A percentile compares a stretch with the other conserved stretches of the same genome.
Conservation (phyloP, 176 grass and related monocot genomes). For the Zea luxurians region DNA sequence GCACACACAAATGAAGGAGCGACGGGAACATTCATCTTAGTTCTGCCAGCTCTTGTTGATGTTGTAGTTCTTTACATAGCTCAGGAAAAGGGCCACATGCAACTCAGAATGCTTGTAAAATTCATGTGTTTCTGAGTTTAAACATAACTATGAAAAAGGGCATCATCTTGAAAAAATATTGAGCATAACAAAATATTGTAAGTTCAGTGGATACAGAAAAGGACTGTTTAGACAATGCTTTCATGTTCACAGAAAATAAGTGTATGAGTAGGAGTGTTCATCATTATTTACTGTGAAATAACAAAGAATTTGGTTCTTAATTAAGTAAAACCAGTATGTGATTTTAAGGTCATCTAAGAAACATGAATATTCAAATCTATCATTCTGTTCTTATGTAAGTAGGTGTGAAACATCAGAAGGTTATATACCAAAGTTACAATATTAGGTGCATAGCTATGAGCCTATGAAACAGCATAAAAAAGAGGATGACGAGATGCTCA, state of each 20-base stretch:
- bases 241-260: too few species aligned
- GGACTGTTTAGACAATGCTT: background rate
- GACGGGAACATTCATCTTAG: too few species aligned
- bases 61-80: too few species aligned
- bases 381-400: too few species aligned
- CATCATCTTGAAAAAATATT: background rate
- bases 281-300: too few species aligned
- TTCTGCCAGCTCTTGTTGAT: too few species aligned
- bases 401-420: background rate
- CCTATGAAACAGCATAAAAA: background rate
- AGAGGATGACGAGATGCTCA: background rate
- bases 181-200: conserved; percentile 10
- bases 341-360: too few species aligned
- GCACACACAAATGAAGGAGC: too few species aligned
- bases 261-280: too few species aligned
- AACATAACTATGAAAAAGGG: background rate
- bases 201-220: conserved; percentile 21
- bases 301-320: too few species aligned
- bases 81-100: background rate
- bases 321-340: too few species aligned
- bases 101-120: background rate
- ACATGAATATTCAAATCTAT: too few species aligned
- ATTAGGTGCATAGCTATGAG: conserved; percentile 17
- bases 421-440: background rate
- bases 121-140: conserved; percentile 33